phyloP scores from a whole-genome alignment of 352 stramenopile species.

The Phytophthora pluvialis region DNA sequence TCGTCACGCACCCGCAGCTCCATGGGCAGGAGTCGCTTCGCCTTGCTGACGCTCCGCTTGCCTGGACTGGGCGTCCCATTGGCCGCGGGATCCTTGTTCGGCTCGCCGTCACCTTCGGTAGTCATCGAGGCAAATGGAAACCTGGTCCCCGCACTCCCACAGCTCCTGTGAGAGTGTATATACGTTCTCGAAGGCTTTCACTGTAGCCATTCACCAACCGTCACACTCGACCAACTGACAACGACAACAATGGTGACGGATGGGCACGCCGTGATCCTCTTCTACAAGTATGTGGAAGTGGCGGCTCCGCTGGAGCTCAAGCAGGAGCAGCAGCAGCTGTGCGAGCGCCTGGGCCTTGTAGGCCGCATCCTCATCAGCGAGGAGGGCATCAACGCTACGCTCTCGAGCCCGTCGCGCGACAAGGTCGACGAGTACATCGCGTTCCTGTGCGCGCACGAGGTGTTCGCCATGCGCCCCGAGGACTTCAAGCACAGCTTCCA shows the following conservation, averaged over 20 bases:
- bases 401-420: slow-evolving; percentile 50
- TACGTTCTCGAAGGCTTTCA: too few species aligned
- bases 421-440: slow-evolving; percentile 73
- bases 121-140: slow-evolving; percentile 11
- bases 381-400: slow-evolving; percentile 88
- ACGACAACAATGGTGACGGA: slow-evolving; percentile 23
- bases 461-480: slow-evolving; percentile 60
- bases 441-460: slow-evolving; percentile 55
- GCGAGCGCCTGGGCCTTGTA: slow-evolving; percentile 58
- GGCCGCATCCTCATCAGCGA: slow-evolving; percentile 79
- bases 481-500: slow-evolving; percentile 84
- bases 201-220: slow-evolving; percentile 27
- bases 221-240: background rate
- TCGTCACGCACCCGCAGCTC: slow-evolving; percentile 62
- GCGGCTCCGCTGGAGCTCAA: slow-evolving; percentile 42
- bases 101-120: background rate
- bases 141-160: too few species aligned
- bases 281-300: slow-evolving; percentile 82
- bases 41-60: slow-evolving; percentile 40
- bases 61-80: slow-evolving; percentile 21
- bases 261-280: slow-evolving; percentile 68
- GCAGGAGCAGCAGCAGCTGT: slow-evolving; percentile 58
- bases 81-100: slow-evolving; percentile 9
- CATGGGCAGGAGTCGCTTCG: slow-evolving; percentile 71
- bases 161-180: too few species aligned